phyloP scores from a whole-genome alignment of 1,139 yeast genomes.

The Debaryomyces robertsiae region DNA sequence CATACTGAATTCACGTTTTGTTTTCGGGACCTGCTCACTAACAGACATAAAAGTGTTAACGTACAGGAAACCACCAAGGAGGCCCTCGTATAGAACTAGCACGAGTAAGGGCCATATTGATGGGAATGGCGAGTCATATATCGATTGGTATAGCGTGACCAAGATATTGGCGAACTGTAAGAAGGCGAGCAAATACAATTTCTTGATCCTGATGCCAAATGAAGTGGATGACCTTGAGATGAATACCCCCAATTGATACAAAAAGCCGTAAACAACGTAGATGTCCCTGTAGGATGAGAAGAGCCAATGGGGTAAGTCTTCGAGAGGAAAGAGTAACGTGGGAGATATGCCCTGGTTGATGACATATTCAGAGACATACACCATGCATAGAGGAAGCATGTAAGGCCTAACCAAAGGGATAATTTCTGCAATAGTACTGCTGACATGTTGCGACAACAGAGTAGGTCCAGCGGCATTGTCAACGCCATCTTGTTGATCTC shows the following conservation, averaged over 20 bases:
- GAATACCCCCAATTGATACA: conserved; percentile 91
- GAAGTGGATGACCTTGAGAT: conserved; percentile 83
- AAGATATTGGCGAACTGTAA: conserved; percentile 70
- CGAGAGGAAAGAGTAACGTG: conserved; percentile 75
- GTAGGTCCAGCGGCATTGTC: not conserved
- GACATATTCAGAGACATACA: conserved; percentile 82
- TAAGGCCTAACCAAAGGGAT: conserved; percentile 62
- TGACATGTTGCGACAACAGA: conserved; percentile 17
- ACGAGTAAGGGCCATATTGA: conserved; percentile 60
- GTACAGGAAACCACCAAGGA: conserved; percentile 87
- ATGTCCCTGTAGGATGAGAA: conserved; percentile 77
- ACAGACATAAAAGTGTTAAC: conserved; percentile 85
- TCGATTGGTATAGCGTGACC: conserved; percentile 64
- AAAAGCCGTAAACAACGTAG: conserved; percentile 89
- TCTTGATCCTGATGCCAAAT: conserved; percentile 57
- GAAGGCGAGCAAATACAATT: conserved; percentile 61
- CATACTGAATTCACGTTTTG: conserved; percentile 79
- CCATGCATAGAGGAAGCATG: conserved; percentile 82
- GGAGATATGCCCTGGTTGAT: conserved; percentile 94
- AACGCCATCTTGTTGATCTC: conserved; percentile 6
- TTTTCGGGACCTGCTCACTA: conserved; percentile 57
- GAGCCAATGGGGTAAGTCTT: conserved; percentile 58
- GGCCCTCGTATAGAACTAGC: conserved; percentile 79
- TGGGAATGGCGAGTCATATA: conserved; percentile 57
- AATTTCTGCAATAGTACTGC: conserved; percentile 43